These are phyloP conservation scores for Aspergillus sp. DNA, from an alignment of 2,329 filamentous ascomycete species.

Conservation along the genomic window DNA sequence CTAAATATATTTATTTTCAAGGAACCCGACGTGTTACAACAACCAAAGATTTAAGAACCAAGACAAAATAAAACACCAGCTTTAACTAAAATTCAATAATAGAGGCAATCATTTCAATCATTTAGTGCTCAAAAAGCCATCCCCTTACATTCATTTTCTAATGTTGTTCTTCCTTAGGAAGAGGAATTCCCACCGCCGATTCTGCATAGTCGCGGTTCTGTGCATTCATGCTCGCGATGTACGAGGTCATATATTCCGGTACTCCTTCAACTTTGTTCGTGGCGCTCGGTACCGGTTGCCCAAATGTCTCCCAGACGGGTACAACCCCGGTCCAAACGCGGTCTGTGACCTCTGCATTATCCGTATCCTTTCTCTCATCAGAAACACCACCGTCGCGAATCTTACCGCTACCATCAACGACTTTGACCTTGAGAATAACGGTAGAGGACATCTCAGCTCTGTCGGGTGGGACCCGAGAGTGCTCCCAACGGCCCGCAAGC, in stretches of 20 bases:
- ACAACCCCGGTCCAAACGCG: slow-evolving; percentile 63
- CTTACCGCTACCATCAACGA: slow-evolving; percentile 75
- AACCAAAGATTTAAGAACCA: too few species aligned
- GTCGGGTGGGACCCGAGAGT: slow-evolving; percentile 69
- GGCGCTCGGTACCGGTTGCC: slow-evolving; percentile 60
- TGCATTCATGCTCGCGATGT: slow-evolving; percentile 51
- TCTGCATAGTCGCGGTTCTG: slow-evolving; percentile 45
- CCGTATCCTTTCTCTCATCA: slow-evolving; percentile 59
- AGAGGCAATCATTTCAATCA: too few species aligned
- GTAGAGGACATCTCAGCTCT: slow-evolving; percentile 74
- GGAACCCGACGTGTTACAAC: too few species aligned
- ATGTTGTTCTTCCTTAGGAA: slow-evolving; percentile 33
- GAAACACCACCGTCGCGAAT: slow-evolving; percentile 64
- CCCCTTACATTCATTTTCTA: slow-evolving; percentile 8
- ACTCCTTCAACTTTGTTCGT: slow-evolving; percentile 60
- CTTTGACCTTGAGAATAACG: slow-evolving; percentile 66
- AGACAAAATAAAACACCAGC: too few species aligned
- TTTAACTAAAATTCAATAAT: too few species aligned
- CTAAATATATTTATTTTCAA: too few species aligned
- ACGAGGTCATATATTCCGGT: slow-evolving; percentile 62
- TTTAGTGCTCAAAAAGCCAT: too few species aligned
- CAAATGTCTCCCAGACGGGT: slow-evolving; percentile 63
- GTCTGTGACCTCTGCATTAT: slow-evolving; percentile 46
- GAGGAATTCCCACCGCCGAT: slow-evolving; percentile 27
- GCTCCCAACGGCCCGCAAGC: slow-evolving; percentile 66